Conservation (phyloP, 768 basidiomycete species). For the Serendipita vermifera region DNA sequence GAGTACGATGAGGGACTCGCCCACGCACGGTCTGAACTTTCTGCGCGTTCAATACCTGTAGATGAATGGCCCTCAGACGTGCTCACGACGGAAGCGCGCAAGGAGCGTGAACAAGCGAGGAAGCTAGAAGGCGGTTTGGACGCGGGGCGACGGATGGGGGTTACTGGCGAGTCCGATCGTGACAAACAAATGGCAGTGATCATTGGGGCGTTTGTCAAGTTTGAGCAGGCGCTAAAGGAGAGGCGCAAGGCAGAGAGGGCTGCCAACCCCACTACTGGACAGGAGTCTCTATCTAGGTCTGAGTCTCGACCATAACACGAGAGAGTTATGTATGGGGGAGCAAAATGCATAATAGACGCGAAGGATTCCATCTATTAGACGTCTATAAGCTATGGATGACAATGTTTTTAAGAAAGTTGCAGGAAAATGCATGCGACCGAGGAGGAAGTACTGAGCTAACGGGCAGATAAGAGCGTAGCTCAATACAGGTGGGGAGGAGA, state of each 20-base stretch:
- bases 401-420: too few species aligned
- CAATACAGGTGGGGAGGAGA: too few species aligned
- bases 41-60: conserved; percentile 36
- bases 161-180: conserved; percentile 4
- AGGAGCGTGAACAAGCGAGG: neutral
- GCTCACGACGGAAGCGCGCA: neutral
- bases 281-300: too few species aligned
- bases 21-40: conserved; percentile 39
- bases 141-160: conserved; percentile 1
- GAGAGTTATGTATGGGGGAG: too few species aligned
- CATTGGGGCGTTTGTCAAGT: conserved; percentile 6
- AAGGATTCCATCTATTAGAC: too few species aligned
- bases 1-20: conserved; percentile 46
- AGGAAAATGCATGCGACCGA: too few species aligned
- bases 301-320: too few species aligned
- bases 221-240: neutral
- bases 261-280: too few species aligned
- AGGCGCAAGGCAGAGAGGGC: neutral
- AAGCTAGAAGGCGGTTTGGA: neutral
- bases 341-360: too few species aligned
- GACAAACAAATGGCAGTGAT: conserved; percentile 8
- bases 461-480: too few species aligned
- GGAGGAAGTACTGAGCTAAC: too few species aligned
- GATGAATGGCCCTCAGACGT: conserved; percentile 47
- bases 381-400: too few species aligned